Percentiles rank a stretch among this genome's conserved stretches.
phyloP scores from a whole-genome alignment of 2,329 filamentous ascomycete genomes.

The Magnaporthiopsis rhizophila region DNA sequence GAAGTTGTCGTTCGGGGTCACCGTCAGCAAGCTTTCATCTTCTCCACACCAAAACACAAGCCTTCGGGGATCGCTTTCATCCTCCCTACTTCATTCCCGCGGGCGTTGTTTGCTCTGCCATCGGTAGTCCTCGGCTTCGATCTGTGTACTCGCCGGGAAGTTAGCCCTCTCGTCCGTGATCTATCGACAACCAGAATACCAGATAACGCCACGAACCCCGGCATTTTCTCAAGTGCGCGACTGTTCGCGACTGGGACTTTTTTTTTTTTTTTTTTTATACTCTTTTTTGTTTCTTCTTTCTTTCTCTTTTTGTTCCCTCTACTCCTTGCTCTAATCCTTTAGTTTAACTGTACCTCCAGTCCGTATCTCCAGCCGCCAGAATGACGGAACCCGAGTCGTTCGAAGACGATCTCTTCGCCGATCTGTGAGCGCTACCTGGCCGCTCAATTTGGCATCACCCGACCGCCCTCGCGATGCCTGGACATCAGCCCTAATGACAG shows the following conservation, averaged over 20 bases:
- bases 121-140: too few relatives aligned
- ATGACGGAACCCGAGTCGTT: constrained; percentile 73
- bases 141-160: not conserved
- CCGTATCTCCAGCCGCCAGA: not conserved
- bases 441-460: not conserved
- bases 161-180: not conserved
- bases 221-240: not conserved
- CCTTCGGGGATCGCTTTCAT: not conserved
- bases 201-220: not conserved
- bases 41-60: not conserved
- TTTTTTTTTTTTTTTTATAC: constrained; percentile 1
- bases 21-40: not conserved
- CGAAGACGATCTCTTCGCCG: constrained; percentile 86
- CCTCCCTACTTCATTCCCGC: not conserved
- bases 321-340: not conserved
- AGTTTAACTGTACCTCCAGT: not conserved
- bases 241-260: constrained; percentile 14
- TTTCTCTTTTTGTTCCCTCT: not conserved
- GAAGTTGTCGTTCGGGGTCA: not conserved
- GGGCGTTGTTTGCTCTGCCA: not conserved
- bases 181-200: not conserved
- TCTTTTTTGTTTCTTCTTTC: not conserved
- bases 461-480: not conserved
- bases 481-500: not conserved
- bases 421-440: constrained; percentile 56